A percentile compares a stretch with the other conserved stretches of the same genome.
phyloP scores from a whole-genome alignment of 306 rosid genomes.

The Prosopis cineraria region DNA sequence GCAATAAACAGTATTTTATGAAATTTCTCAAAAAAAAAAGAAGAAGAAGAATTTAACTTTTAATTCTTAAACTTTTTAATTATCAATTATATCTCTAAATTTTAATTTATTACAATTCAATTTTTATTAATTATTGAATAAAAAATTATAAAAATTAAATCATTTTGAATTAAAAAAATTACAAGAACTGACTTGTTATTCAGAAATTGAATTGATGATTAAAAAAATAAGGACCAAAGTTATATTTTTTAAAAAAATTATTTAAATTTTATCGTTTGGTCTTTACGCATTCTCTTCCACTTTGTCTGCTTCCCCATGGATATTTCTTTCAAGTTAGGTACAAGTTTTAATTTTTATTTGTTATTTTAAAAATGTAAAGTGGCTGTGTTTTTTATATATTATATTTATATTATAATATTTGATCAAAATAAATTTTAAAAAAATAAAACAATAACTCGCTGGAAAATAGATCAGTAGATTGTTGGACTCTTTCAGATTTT shows the following conservation, averaged over 20 bases:
- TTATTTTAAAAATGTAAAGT: not conserved
- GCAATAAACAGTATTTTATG: not conserved
- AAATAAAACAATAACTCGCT: fast-evolving
- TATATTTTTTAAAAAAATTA: not conserved
- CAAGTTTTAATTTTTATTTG: not conserved
- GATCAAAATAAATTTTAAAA: not conserved
- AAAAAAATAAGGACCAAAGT: too few species aligned
- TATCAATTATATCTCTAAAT: too few species aligned
- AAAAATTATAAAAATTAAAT: too few species aligned
- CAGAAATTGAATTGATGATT: too few species aligned
- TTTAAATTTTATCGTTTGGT: not conserved
- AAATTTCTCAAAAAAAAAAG: too few species aligned
- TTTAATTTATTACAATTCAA: too few species aligned
- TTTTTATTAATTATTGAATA: too few species aligned
- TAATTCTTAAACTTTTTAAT: too few species aligned
- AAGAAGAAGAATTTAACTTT: too few species aligned
- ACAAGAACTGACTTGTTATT: too few species aligned
- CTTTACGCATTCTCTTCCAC: not conserved
- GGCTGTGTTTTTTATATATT: not conserved
- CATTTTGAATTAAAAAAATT: too few species aligned
- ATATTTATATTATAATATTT: not conserved
- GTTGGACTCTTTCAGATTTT: conserved; percentile 24
- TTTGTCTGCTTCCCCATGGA: not conserved
- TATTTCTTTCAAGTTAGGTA: not conserved
- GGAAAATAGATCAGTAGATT: not conserved